Evolutionary conservation across 176 grass and related monocot genomes (phyloP).

Genomic region (Eleusine coracana): DNA sequence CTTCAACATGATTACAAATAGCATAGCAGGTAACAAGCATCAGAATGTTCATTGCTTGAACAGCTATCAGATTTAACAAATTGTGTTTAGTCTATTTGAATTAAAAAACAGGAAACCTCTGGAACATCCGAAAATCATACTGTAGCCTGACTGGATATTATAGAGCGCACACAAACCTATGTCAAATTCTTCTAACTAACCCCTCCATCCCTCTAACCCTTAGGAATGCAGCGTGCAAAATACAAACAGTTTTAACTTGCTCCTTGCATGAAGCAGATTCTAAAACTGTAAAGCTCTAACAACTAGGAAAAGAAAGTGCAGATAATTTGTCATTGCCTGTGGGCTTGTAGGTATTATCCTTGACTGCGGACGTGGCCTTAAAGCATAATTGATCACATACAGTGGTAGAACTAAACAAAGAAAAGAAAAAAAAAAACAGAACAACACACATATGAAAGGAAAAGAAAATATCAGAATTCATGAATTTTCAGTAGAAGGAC

Average conservation of each 20-base stretch:
- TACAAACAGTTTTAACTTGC: neutral
- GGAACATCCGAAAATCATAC: neutral
- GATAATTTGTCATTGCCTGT: neutral
- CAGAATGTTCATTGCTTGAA: neutral
- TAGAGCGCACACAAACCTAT: neutral
- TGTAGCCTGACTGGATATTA: neutral
- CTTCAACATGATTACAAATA: neutral
- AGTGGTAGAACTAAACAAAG: slow-evolving; percentile 12
- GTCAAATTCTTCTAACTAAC: neutral
- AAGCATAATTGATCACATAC: slow-evolving; percentile 7
- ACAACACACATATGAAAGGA: neutral
- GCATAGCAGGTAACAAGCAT: neutral
- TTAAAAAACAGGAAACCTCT: neutral
- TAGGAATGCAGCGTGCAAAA: neutral
- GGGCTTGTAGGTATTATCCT: neutral
- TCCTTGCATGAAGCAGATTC: neutral
- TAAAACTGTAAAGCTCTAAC: neutral
- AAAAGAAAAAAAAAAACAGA: slow-evolving; percentile 4
- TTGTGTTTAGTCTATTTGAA: neutral
- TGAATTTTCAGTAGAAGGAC: neutral
- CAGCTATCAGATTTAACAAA: neutral
- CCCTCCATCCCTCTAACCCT: neutral
- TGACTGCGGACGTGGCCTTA: neutral
- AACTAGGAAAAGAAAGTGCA: neutral
- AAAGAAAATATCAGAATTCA: neutral